phyloP scores from a whole-genome alignment of 208 protist genomes.

The Leptomonas pyrrhocoris region DNA sequence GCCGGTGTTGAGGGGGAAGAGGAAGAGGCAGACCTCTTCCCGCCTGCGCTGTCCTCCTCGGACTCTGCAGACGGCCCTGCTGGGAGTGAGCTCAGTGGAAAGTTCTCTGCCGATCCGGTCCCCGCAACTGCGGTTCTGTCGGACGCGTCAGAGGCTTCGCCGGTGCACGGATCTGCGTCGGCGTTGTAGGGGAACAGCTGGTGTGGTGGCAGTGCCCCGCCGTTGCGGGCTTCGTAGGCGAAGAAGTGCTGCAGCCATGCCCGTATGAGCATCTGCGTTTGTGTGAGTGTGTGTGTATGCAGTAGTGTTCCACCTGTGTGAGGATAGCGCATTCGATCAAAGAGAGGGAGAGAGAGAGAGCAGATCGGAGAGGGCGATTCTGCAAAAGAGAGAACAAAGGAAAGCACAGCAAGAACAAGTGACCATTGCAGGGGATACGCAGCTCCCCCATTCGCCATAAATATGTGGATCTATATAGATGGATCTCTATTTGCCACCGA shows the following conservation, averaged over 20 bases:
- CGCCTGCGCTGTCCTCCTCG: background rate
- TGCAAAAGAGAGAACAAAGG: background rate
- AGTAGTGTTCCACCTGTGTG: too few species aligned
- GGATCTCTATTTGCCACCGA: too few species aligned
- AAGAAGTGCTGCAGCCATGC: constrained; percentile 6
- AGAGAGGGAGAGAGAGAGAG: background rate
- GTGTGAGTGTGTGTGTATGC: background rate
- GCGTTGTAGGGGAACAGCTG: constrained; percentile 8
- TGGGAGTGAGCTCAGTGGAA: too few species aligned
- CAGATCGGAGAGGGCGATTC: background rate
- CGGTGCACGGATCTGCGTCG: background rate
- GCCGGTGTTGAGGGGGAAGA: background rate
- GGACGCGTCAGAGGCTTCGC: background rate
- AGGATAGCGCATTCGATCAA: background rate
- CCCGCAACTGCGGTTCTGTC: too few species aligned
- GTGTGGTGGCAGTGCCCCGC: background rate
- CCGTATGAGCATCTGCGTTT: background rate
- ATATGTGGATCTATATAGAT: too few species aligned
- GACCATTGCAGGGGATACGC: too few species aligned
- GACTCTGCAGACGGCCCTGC: background rate
- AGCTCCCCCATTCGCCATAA: too few species aligned
- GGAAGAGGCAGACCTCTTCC: background rate
- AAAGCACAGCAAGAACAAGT: too few species aligned
- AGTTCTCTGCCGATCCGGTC: too few species aligned
- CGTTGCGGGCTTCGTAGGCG: constrained; percentile 8